phyloP scores from a whole-genome alignment of 768 basidiomycete species.

The Russula earlei region DNA sequence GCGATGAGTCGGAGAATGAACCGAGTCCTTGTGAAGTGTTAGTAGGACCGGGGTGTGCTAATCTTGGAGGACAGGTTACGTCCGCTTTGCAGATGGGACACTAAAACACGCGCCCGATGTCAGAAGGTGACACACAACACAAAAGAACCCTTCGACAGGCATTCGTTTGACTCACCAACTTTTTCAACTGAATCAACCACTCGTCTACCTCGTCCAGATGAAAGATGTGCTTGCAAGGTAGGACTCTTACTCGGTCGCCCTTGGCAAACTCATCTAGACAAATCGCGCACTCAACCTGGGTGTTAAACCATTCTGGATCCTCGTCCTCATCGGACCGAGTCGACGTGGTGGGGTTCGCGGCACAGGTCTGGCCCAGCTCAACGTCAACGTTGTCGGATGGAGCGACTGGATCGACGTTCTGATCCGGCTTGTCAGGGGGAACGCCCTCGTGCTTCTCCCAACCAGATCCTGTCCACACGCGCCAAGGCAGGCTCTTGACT shows the following conservation, averaged over 20 bases:
- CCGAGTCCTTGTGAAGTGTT: background rate
- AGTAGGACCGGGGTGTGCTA: slow-evolving; percentile 15
- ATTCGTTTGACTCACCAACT: slow-evolving; percentile 52
- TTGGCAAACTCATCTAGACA: slow-evolving; percentile 80
- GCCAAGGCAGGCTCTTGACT: slow-evolving; percentile 71
- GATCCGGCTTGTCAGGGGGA: background rate
- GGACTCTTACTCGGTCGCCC: slow-evolving; percentile 82
- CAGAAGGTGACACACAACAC: background rate
- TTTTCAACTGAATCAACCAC: slow-evolving; percentile 90
- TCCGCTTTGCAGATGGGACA: slow-evolving; percentile 92
- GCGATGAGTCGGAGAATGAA: background rate
- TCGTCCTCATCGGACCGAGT: slow-evolving; percentile 21
- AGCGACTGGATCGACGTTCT: background rate
- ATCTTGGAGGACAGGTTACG: slow-evolving; percentile 56
- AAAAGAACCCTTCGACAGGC: slow-evolving; percentile 8
- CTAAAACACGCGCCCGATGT: slow-evolving; percentile 30
- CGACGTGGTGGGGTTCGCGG: slow-evolving; percentile 17
- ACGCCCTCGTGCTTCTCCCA: slow-evolving; percentile 66
- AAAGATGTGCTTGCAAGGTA: slow-evolving; percentile 94
- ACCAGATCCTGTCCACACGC: slow-evolving; percentile 71
- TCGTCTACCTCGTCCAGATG: slow-evolving; percentile 86
- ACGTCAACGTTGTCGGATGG: slow-evolving; percentile 16
- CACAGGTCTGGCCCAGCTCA: slow-evolving; percentile 12
- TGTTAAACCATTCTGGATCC: slow-evolving; percentile 66
- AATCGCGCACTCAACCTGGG: slow-evolving; percentile 84